phyloP scores from a whole-genome alignment of 1,139 yeast species.

The Pichia sp. region DNA sequence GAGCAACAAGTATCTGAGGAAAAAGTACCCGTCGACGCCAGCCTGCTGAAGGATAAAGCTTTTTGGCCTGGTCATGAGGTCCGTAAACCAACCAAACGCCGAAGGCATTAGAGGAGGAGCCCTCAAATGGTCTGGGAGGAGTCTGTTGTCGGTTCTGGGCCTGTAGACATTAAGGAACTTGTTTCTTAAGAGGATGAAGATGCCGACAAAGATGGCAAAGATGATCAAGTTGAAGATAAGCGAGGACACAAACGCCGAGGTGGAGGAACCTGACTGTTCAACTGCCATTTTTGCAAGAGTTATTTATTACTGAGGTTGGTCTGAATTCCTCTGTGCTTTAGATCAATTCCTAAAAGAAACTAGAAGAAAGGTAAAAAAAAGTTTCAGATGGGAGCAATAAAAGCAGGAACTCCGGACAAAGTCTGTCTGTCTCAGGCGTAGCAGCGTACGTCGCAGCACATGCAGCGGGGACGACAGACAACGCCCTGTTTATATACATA shows the following conservation, averaged over 20 bases:
- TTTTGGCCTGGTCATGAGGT: conserved; percentile 56
- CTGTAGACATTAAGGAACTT: conserved; percentile 60
- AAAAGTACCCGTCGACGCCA: conserved; percentile 72
- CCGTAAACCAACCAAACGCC: conserved; percentile 58
- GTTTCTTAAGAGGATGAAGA: conserved; percentile 52
- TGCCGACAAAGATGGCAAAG: conserved; percentile 48
- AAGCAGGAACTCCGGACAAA: too few relatives aligned
- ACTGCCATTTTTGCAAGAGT: not conserved
- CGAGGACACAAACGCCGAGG: conserved; percentile 61
- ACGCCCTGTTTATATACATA: too few relatives aligned
- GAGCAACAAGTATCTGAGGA: conserved; percentile 51
- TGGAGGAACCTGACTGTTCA: conserved; percentile 41
- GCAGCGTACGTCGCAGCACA: too few relatives aligned
- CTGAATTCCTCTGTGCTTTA: too few relatives aligned
- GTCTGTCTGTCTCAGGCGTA: too few relatives aligned
- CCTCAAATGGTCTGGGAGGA: conserved; percentile 56
- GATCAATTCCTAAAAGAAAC: too few relatives aligned
- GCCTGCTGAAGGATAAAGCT: conserved; percentile 65
- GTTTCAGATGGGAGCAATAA: too few relatives aligned
- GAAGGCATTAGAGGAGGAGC: conserved; percentile 64
- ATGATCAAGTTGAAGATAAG: conserved; percentile 52
- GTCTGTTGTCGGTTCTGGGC: conserved; percentile 56
- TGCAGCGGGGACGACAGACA: too few relatives aligned
- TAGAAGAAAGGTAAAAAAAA: too few relatives aligned
- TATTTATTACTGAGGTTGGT: not conserved